phyloP scores from a whole-genome alignment of 2,329 filamentous ascomycete species.

The Aspergillus sergii region DNA sequence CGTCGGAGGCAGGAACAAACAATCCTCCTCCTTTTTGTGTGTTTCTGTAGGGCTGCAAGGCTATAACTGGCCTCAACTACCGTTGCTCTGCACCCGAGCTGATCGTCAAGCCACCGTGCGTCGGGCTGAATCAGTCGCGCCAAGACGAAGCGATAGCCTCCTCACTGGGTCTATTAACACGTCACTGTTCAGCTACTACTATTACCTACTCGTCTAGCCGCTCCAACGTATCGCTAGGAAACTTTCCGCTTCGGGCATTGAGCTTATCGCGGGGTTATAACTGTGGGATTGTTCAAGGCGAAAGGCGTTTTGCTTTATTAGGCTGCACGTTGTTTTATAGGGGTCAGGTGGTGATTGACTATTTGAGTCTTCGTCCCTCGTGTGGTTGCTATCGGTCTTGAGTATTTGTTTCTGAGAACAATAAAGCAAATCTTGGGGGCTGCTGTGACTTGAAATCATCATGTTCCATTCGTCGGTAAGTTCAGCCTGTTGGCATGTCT shows the following conservation, averaged over 20 bases:
- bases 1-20: conserved; percentile 16
- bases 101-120: conserved; percentile 1
- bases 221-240: neutral
- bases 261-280: neutral
- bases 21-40: neutral
- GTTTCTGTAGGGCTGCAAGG: neutral
- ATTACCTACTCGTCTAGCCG: neutral
- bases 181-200: conserved; percentile 13
- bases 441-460: conserved; percentile 9
- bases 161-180: conserved; percentile 16
- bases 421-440: neutral
- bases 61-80: neutral
- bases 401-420: neutral
- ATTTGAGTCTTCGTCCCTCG: neutral
- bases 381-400: neutral
- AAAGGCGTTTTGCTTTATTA: conserved; percentile 3
- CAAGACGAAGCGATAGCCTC: conserved; percentile 8
- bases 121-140: conserved; percentile 1
- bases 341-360: neutral
- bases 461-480: conserved; percentile 43
- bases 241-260: neutral
- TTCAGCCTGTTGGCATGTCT: conserved; percentile 9
- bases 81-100: neutral
- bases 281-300: neutral
- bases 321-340: neutral